phyloP scores from a whole-genome alignment of 1,284 basidiomycete species.

The Melampsora abietis-canadensis region DNA sequence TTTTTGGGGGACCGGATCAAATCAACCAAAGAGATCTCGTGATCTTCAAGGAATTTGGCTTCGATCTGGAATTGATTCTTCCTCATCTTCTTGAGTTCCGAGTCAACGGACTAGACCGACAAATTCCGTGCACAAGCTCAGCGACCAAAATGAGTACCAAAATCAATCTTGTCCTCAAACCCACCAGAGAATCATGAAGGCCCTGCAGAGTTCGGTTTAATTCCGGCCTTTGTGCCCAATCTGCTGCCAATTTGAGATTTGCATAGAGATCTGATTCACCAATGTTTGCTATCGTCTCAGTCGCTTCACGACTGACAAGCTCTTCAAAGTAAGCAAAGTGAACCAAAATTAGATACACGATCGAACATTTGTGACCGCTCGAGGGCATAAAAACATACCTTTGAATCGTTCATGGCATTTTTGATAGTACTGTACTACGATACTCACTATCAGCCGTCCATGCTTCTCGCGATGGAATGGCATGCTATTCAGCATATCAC shows the following conservation, averaged over 20 bases:
- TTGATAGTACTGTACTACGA: constrained; percentile 95
- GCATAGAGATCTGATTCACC: constrained; percentile 11
- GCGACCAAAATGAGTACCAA: constrained; percentile 8
- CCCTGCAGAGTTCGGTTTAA: constrained; percentile 68
- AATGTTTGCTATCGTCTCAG: constrained; percentile 37
- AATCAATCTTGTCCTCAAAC: constrained; percentile 45
- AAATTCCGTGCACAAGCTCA: neutral
- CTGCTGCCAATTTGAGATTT: constrained; percentile 63
- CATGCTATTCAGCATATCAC: constrained; percentile 85
- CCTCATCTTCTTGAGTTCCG: constrained; percentile 1
- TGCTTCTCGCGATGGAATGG: constrained; percentile 95
- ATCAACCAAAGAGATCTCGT: constrained; percentile 62
- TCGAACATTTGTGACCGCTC: neutral
- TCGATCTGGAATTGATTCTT: constrained; percentile 70
- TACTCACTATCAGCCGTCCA: constrained; percentile 85
- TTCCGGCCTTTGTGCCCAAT: constrained; percentile 81
- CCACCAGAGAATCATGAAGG: constrained; percentile 56
- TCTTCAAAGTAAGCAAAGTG: constrained; percentile 38
- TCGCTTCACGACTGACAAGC: constrained; percentile 45
- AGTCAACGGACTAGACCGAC: constrained; percentile 11
- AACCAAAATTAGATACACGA: neutral
- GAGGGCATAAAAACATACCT: constrained; percentile 48
- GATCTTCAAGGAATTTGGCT: constrained; percentile 62
- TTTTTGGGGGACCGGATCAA: constrained; percentile 74
- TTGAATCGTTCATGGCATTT: constrained; percentile 84